Evolutionary conservation across 176 grass and related monocot species (phyloP).

Genomic region (Oryza glaberrima): DNA sequence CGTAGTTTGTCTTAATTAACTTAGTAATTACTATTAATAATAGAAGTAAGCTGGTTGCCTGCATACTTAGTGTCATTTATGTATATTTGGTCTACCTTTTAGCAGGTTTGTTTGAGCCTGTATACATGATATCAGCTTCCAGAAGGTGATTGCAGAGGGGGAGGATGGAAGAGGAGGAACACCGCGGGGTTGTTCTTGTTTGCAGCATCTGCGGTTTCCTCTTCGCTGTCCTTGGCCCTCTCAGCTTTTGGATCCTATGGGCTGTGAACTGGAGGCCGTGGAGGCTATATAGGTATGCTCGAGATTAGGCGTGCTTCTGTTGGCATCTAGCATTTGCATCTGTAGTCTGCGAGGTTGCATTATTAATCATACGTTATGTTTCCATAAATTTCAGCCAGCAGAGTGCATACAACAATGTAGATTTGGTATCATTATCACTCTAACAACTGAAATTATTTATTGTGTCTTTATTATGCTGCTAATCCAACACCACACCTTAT

Average conservation of each 20-base stretch:
- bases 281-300: conserved; percentile 88
- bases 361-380: not conserved
- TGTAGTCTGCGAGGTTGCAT: not conserved
- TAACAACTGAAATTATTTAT: not conserved
- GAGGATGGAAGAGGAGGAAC: conserved; percentile 86
- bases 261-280: conserved; percentile 99
- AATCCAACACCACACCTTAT: conserved; percentile 24
- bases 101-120: conserved; percentile 34
- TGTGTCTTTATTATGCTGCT: not conserved
- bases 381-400: conserved; percentile 7
- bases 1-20: not conserved
- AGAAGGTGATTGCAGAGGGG: conserved; percentile 51
- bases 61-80: conserved; percentile 30
- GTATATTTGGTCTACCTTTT: conserved; percentile 25
- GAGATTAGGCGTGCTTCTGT: conserved; percentile 16
- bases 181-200: conserved; percentile 67
- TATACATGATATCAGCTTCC: conserved; percentile 68
- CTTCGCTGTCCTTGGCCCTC: conserved; percentile 83
- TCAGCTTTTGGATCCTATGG: conserved; percentile 97
- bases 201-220: conserved; percentile 86
- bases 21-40: not conserved
- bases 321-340: conserved; percentile 31
- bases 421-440: not conserved
- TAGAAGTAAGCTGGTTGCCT: conserved; percentile 10
- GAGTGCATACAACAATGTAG: not conserved